Evolutionary conservation across 306 rosid species (phyloP).

Genomic region (Ceratonia siliqua): DNA sequence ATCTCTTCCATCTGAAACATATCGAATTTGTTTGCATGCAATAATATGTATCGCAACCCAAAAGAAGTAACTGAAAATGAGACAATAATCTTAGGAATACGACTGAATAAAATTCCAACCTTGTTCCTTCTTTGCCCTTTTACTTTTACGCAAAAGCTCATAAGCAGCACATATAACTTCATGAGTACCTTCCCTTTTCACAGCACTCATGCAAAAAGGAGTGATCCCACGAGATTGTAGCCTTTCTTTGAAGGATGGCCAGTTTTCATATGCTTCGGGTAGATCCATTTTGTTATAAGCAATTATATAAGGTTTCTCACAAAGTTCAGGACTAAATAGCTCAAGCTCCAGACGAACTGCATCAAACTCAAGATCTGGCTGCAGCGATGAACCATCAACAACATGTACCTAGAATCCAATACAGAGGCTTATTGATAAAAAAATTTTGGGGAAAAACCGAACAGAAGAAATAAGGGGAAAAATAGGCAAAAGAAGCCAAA

Average conservation of each 20-base stretch:
- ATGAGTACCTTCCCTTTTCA: slow-evolving; percentile 73
- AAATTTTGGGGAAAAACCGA: not conserved
- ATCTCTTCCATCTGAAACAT: slow-evolving; percentile 53
- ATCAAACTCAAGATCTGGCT: slow-evolving; percentile 91
- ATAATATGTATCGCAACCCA: slow-evolving; percentile 9
- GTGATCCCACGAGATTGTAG: slow-evolving; percentile 69
- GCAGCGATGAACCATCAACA: slow-evolving; percentile 87
- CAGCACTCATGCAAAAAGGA: slow-evolving; percentile 87
- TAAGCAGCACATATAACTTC: slow-evolving; percentile 75
- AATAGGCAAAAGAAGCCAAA: slow-evolving; percentile 2
- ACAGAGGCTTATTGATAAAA: slow-evolving; percentile 9
- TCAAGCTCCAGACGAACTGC: slow-evolving; percentile 93
- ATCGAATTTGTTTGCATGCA: slow-evolving; percentile 36
- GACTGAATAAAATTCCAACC: slow-evolving; percentile 45
- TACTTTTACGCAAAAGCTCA: slow-evolving; percentile 58
- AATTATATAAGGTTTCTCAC: slow-evolving; percentile 87
- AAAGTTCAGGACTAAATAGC: slow-evolving; percentile 84
- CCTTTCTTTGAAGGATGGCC: slow-evolving; percentile 74
- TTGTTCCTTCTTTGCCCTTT: slow-evolving; percentile 54
- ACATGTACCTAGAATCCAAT: slow-evolving; percentile 69
- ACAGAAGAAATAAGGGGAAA: not conserved
- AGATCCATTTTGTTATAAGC: slow-evolving; percentile 95
- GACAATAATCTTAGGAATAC: slow-evolving; percentile 16
- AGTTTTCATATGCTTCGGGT: slow-evolving; percentile 87
- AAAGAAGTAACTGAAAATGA: not conserved